phyloP scores from a whole-genome alignment of 108 stramenopile genomes.

The Aurantiochytrium sp. region DNA sequence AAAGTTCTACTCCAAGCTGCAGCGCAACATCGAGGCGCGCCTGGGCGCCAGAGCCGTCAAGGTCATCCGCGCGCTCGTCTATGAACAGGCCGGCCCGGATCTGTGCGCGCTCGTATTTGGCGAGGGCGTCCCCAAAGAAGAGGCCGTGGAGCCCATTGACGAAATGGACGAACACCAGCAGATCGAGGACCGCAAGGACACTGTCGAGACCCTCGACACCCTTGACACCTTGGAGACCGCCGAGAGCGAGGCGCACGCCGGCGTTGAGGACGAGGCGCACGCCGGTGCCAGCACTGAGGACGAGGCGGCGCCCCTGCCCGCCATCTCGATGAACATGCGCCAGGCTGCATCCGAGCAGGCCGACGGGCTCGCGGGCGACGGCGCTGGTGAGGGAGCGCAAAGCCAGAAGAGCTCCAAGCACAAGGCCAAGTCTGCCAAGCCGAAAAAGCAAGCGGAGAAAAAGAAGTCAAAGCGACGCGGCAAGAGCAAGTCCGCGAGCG shows the following conservation, averaged over 20 bases:
- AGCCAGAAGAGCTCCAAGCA: too few relatives aligned
- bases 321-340: too few relatives aligned
- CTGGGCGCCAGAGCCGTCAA: not conserved
- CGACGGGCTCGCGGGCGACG: too few relatives aligned
- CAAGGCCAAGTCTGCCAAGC: too few relatives aligned
- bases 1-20: constrained; percentile 6
- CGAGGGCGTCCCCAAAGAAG: not conserved
- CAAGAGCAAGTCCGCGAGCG: too few relatives aligned
- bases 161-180: not conserved
- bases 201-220: too few relatives aligned
- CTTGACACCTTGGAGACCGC: constrained; percentile 47
- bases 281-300: not conserved
- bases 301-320: not conserved
- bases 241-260: constrained; percentile 49
- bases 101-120: not conserved
- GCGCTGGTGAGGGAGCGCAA: too few relatives aligned
- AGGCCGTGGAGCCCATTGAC: not conserved
- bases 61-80: not conserved
- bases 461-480: too few relatives aligned
- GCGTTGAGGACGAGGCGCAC: not conserved
- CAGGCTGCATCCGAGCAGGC: too few relatives aligned
- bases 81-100: not conserved
- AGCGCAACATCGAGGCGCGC: not conserved
- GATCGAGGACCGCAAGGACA: not conserved
- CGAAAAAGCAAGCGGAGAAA: too few relatives aligned